These are phyloP conservation scores for Pilasporangium apinafurcum DNA, from an alignment of 352 stramenopile genomes.

Conservation along the genomic window DNA sequence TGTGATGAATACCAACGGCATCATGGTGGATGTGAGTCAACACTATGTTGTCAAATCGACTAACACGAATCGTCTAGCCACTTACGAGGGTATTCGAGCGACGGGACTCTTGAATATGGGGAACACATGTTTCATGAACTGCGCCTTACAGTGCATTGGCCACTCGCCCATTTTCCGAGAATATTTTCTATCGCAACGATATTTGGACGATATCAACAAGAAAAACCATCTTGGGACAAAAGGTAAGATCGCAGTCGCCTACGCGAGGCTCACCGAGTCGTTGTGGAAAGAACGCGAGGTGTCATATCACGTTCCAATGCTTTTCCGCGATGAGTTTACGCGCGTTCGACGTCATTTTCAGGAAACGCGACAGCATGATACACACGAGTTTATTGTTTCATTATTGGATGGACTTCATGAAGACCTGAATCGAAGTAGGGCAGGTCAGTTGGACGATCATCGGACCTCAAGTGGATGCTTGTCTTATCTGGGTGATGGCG, in stretches of 20 bases:
- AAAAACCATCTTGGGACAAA: slow-evolving; percentile 90
- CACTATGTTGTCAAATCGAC: slow-evolving; percentile 21
- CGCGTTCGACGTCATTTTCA: slow-evolving; percentile 57
- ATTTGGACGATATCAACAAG: slow-evolving; percentile 91
- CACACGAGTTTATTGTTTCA: slow-evolving; percentile 93
- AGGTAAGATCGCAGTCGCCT: slow-evolving; percentile 87
- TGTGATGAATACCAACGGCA: no score
- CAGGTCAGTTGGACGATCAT: slow-evolving; percentile 26
- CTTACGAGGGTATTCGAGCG: slow-evolving; percentile 33
- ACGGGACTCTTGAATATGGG: slow-evolving; percentile 77
- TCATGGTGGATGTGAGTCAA: not conserved
- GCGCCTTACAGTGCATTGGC: slow-evolving; percentile 89
- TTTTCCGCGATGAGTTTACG: slow-evolving; percentile 70
- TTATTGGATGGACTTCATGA: slow-evolving; percentile 98
- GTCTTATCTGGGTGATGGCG: slow-evolving; percentile 5
- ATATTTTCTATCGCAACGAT: slow-evolving; percentile 94
- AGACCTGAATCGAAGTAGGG: slow-evolving; percentile 93
- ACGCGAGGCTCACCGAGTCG: slow-evolving; percentile 68
- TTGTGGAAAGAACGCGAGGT: slow-evolving; percentile 55
- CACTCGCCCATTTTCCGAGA: slow-evolving; percentile 92
- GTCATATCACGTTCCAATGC: slow-evolving; percentile 35
- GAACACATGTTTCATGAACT: slow-evolving; percentile 89
- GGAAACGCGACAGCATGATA: slow-evolving; percentile 92
- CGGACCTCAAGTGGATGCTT: slow-evolving; percentile 14
- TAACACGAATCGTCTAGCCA: slow-evolving; percentile 18